These are phyloP conservation scores for Kalmusia sp. DNA, from an alignment of 2,329 filamentous ascomycete species.

Conservation along the genomic window DNA sequence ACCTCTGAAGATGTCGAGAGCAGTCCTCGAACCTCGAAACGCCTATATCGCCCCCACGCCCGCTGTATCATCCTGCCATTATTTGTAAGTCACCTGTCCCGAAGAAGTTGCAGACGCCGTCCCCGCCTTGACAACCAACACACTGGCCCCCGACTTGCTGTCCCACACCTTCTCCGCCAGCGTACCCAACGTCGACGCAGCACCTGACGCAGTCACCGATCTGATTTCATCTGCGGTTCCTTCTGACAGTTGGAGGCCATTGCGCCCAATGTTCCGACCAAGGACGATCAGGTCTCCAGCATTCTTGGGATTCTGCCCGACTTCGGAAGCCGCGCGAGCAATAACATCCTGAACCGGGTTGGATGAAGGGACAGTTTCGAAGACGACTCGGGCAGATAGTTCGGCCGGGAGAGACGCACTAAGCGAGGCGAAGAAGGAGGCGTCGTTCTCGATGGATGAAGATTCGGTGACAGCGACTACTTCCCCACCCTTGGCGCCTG, in stretches of 20 bases:
- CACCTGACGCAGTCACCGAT: conserved; percentile 33
- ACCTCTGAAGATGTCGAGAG: background rate
- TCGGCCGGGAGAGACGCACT: conserved; percentile 62
- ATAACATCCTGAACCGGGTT: conserved; percentile 55
- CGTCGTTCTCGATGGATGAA: conserved; percentile 51
- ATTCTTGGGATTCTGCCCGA: conserved; percentile 68
- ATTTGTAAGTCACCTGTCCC: background rate
- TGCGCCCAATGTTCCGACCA: conserved; percentile 57
- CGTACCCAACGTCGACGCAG: conserved; percentile 61
- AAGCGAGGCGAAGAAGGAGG: conserved; percentile 64
- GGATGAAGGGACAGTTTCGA: conserved; percentile 54
- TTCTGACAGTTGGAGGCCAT: conserved; percentile 28
- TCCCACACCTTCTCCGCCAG: conserved; percentile 67
- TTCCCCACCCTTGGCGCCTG: conserved; percentile 24
- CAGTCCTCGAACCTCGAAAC: background rate
- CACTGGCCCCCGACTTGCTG: conserved; percentile 67
- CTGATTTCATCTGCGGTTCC: conserved; percentile 49
- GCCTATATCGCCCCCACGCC: background rate
- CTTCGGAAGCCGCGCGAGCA: conserved; percentile 63
- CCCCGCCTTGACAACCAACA: conserved; percentile 72
- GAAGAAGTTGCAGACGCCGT: background rate
- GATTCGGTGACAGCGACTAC: conserved; percentile 14
- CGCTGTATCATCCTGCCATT: background rate
- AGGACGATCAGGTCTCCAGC: conserved; percentile 75
- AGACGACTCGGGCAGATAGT: conserved; percentile 63